Percentiles rank a stretch among this genome's conserved stretches.
These are phyloP conservation scores for Spencermartinsiella europaea DNA, from an alignment of 805 yeast genomes.

Conservation along the genomic window DNA sequence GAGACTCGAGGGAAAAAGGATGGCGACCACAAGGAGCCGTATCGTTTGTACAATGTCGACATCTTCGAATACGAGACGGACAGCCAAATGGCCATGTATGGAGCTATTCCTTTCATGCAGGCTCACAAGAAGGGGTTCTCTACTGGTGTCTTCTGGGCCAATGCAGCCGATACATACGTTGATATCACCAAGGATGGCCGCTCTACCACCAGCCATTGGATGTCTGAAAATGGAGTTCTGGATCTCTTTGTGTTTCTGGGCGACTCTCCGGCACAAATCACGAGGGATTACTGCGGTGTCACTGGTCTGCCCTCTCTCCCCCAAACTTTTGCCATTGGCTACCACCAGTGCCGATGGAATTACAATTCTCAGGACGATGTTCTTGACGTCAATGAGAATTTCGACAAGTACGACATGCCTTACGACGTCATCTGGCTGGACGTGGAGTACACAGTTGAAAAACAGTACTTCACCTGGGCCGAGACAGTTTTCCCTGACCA, in stretches of 20 bases:
- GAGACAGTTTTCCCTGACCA: conserved; percentile 69
- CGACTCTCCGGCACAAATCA: conserved; percentile 49
- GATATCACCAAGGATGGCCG: conserved; percentile 46
- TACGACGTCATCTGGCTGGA: conserved; percentile 94
- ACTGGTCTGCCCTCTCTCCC: conserved; percentile 78
- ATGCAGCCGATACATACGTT: conserved; percentile 87
- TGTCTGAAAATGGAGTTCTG: conserved; percentile 81
- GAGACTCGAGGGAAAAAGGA: conserved; percentile 47
- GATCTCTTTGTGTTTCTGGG: conserved; percentile 71
- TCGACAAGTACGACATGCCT: conserved; percentile 74
- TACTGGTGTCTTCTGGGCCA: conserved; percentile 85
- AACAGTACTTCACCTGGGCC: conserved; percentile 92
- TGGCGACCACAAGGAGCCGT: conserved; percentile 53
- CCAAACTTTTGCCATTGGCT: conserved; percentile 71
- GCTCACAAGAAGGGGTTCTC: conserved; percentile 55
- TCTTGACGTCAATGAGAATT: conserved; percentile 56
- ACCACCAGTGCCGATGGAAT: conserved; percentile 98
- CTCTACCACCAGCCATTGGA: conserved; percentile 71
- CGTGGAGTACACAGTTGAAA: conserved; percentile 81
- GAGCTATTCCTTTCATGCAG: conserved; percentile 83
- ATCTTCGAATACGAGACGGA: conserved; percentile 88
- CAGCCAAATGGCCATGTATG: conserved; percentile 88
- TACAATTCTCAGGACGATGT: conserved; percentile 87
- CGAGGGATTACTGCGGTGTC: conserved; percentile 55
- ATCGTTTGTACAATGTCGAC: conserved; percentile 87